A percentile compares a stretch with the other conserved stretches of the same genome.
Evolutionary conservation across 345 rosid species (phyloP).

Genomic region (Lumnitzera littorea): DNA sequence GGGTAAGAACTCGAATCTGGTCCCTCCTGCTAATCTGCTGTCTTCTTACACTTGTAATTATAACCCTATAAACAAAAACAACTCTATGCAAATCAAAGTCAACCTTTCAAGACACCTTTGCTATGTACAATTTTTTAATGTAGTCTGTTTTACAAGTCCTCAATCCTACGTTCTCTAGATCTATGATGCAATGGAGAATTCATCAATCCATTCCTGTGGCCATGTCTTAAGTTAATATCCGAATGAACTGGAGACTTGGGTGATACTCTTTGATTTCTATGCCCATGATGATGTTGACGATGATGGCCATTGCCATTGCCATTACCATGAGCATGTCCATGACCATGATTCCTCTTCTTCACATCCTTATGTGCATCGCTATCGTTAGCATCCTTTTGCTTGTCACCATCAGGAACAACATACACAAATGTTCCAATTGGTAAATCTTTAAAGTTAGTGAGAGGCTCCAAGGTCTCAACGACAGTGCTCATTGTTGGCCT

Average conservation of each 20-base stretch:
- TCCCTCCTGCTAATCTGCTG: too few relatives aligned
- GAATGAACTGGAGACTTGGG: too few relatives aligned
- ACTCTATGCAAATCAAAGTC: background rate
- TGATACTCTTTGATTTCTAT: too few relatives aligned
- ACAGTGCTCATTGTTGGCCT: slow-evolving; percentile 64
- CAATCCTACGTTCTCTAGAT: slow-evolving; percentile 4
- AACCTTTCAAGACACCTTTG: background rate
- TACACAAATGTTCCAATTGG: slow-evolving; percentile 58
- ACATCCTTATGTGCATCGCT: slow-evolving; percentile 22
- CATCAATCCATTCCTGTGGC: slow-evolving; percentile 5
- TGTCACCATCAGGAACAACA: slow-evolving; percentile 34
- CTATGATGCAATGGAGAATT: background rate
- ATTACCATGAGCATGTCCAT: slow-evolving; percentile 9
- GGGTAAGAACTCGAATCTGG: too few relatives aligned
- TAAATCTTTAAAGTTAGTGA: slow-evolving; percentile 47
- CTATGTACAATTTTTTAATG: slow-evolving; percentile 2
- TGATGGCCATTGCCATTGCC: slow-evolving; percentile 7
- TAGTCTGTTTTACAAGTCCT: background rate
- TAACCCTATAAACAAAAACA: background rate
- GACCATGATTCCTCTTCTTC: slow-evolving; percentile 7
- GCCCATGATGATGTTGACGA: too few relatives aligned
- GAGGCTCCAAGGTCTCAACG: slow-evolving; percentile 53
- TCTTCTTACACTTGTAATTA: too few relatives aligned
- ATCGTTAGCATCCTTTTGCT: slow-evolving; percentile 14
- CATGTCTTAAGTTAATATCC: background rate